Evolutionary conservation across 2,329 filamentous ascomycete species (phyloP).

Genomic region (Blumeriella jaapii): DNA sequence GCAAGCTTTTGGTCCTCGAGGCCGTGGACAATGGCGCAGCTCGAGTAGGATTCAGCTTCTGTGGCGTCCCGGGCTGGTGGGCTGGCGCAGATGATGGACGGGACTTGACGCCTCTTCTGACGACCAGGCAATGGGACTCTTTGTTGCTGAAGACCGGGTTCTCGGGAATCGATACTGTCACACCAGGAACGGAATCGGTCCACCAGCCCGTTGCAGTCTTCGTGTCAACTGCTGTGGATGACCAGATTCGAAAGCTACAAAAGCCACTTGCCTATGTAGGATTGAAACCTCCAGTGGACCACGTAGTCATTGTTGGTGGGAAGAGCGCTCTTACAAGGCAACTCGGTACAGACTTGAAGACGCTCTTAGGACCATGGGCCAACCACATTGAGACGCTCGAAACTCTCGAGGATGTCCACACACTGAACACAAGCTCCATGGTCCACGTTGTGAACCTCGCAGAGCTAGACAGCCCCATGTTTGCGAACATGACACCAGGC

Average conservation of each 20-base stretch:
- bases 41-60: constrained; percentile 23
- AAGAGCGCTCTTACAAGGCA: not conserved
- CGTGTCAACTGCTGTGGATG: constrained; percentile 3
- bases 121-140: constrained; percentile 2
- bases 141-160: constrained; percentile 4
- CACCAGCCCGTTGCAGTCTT: constrained; percentile 13
- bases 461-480: constrained; percentile 7
- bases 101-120: constrained; percentile 1
- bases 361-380: not conserved
- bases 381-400: not conserved
- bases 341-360: not conserved
- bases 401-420: constrained; percentile 3
- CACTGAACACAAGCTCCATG: not conserved
- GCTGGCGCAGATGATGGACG: constrained; percentile 23
- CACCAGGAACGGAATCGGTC: not conserved
- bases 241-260: constrained; percentile 1
- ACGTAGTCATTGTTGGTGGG: constrained; percentile 1
- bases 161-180: constrained; percentile 4
- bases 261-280: constrained; percentile 16
- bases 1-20: constrained; percentile 23
- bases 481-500: constrained; percentile 1
- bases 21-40: constrained; percentile 20
- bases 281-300: constrained; percentile 9
- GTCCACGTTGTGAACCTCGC: constrained; percentile 7
- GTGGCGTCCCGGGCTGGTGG: constrained; percentile 27